Evolutionary conservation across 257 asterid genomes (phyloP), one percentile per base, ranked within the genome.

Genomic region (Penstemon eatonii): DNA sequence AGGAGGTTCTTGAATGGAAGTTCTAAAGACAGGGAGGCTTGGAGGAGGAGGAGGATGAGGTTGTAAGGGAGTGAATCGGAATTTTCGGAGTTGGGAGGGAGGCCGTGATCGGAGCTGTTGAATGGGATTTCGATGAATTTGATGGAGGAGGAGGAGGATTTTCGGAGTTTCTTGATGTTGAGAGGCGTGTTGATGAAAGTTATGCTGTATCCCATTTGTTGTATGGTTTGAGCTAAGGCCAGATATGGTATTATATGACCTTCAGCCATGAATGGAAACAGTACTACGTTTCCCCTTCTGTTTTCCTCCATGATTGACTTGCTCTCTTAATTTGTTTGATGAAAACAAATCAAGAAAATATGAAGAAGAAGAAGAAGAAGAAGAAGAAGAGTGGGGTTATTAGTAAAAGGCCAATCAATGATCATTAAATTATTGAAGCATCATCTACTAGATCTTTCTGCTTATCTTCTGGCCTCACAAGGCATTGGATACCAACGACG

Each of bases 91-190:
- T 75, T 78, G 0, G 79, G 84, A 1, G 90, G 92, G 43, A 87
- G 90, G 56, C 80, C 80, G 36, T 87, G 83, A 2, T 83, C 84
- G 19, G 85, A 47, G 70, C 79, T 45, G 66, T 76, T 52, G 81
- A 83, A 87, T 7, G 89, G 90, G 64, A 87, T 75, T 44, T 82
- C 79, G 58, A 71, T 58, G 41, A 86, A 78, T 18, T 72, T 68
- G 18, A 87, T 78, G 52, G 82, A 52, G 60, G 83, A 79, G 65
- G 82, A 55, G 56, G 1, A 1, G 33, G 78, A 73, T 4, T 66
- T 18, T 2, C 58, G 65, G 73, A 87, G 88, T 69, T 81, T 83
- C 58, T 74, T 75, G 80, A 87, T 66, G 78, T 83, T 87, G 58
- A 66, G 65, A 36, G 89, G 77, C 3, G 81, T 76, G 74, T 42